Conservation (phyloP, 768 basidiomycete species). For the Macrolepiota dolichaula region DNA sequence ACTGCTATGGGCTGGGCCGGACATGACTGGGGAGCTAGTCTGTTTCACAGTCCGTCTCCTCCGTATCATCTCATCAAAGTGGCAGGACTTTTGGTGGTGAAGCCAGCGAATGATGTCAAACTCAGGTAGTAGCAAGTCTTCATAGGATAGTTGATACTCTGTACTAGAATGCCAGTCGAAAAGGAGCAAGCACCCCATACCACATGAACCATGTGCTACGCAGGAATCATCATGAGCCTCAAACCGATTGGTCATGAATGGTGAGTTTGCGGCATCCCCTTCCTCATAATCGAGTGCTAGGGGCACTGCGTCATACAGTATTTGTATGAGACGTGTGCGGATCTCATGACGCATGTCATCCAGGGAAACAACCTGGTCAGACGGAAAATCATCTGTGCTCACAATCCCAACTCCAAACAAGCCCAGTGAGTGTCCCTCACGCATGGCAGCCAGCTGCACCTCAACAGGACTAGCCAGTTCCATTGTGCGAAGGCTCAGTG, state of each 20-base stretch:
- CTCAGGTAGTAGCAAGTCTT: background rate
- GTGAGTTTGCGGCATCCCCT: background rate
- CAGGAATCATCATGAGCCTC: background rate
- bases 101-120: background rate
- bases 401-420: background rate
- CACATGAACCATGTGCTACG: background rate
- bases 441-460: background rate
- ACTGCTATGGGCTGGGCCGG: too few species aligned
- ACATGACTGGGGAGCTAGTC: background rate
- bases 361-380: background rate
- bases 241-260: background rate
- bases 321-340: background rate
- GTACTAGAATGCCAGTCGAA: background rate
- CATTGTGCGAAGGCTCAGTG: background rate
- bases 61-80: background rate
- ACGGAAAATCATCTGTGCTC: too few species aligned
- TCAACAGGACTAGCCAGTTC: constrained; percentile 1
- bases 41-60: background rate
- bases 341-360: background rate
- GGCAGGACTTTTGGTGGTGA: background rate
- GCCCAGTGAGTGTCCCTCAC: background rate
- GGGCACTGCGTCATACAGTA: background rate
- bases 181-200: background rate
- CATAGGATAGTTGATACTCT: background rate
- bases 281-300: background rate